Evolutionary conservation across 306 rosid genomes (phyloP), one percentile per base, ranked within the genome.

Genomic region (Hippophae gyantsensis): DNA sequence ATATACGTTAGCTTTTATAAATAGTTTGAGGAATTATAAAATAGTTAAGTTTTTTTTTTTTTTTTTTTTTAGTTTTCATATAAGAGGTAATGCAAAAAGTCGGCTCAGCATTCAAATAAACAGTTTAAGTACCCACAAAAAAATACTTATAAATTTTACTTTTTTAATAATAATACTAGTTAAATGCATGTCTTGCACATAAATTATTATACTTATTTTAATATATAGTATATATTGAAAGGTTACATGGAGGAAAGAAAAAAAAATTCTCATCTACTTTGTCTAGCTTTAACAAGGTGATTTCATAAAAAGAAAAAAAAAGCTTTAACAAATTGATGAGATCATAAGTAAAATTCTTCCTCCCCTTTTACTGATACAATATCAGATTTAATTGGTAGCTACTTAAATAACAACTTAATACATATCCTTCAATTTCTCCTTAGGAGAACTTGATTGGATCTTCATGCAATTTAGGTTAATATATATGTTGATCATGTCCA

Each of bases 51-150:
- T 18, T 18, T 18, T 0, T 18, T 18, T 18, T 18, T 18, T 18
- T 18, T 68, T 0, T 18, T 18, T 18, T 18, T 18, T 18, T 18
- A 18, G 23, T 18, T 18, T 18, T 18, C 23, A 18, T 55, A 68
- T 59, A 75, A 77, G 79, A 53, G 85, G 85, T 87, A 78, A 78
- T 83, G 80, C 23, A 68, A 77, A 83, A 79, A 71, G 73, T 44
- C 47, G 5, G 69, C 62, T 59, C 66, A 25, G 48, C 60, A 60
- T 70, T 65, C 54, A 42, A 67, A 69, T 61, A 59, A 57, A 69
- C 48, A 64, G 25, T 18, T 7, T 2, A 11, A 48, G 10, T 74
- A 52, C 64, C 42, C 46, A 40, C 52, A 60, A 54, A 58, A 45
- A 58, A 42, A 14, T 57, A 14, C 65, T 63, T 54, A 49, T 7